A percentile compares a stretch with the other conserved stretches of the same genome.
These are phyloP conservation scores for Boletus semigastroideus DNA, from an alignment of 1,284 basidiomycete species.

Conservation along the genomic window DNA sequence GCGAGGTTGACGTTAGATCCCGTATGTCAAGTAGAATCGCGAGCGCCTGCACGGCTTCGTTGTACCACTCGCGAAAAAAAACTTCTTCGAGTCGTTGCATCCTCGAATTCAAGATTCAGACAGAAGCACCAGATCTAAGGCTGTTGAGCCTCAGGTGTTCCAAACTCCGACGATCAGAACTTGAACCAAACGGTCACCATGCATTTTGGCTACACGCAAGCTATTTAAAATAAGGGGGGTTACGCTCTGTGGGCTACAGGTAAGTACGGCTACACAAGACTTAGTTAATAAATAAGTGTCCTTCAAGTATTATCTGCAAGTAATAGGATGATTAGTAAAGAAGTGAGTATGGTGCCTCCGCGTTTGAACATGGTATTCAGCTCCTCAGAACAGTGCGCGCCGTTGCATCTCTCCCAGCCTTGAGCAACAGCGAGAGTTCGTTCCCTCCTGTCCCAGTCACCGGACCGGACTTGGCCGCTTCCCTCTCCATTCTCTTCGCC, in stretches of 20 bases:
- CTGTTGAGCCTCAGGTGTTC: not conserved
- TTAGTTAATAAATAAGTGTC: conserved; percentile 32
- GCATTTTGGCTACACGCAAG: conserved; percentile 21
- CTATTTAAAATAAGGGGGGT: conserved; percentile 2
- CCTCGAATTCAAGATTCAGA: too few relatives aligned
- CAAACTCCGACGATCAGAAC: not conserved
- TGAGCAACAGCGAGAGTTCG: conserved; percentile 77
- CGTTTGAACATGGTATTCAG: conserved; percentile 4
- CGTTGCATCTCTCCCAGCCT: conserved; percentile 87
- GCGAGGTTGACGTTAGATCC: too few relatives aligned
- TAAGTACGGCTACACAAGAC: conserved; percentile 30
- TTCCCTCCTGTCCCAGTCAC: conserved; percentile 88
- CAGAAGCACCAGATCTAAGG: too few relatives aligned
- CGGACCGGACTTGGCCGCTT: conserved; percentile 43
- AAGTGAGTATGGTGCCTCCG: conserved; percentile 9
- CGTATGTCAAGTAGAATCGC: too few relatives aligned
- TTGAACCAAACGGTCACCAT: not conserved
- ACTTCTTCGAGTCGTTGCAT: too few relatives aligned
- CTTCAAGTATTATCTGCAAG: not conserved
- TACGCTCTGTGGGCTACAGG: conserved; percentile 11
- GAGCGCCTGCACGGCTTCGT: too few relatives aligned
- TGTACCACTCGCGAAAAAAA: too few relatives aligned
- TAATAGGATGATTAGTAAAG: conserved; percentile 5
- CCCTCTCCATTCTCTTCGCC: conserved; percentile 51
- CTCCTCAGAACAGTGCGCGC: conserved; percentile 53